A percentile compares a stretch with the other conserved stretches of the same genome.
These are phyloP conservation scores for Nicotiana knightiana DNA, from an alignment of 257 asterid genomes.

Conservation along the genomic window DNA sequence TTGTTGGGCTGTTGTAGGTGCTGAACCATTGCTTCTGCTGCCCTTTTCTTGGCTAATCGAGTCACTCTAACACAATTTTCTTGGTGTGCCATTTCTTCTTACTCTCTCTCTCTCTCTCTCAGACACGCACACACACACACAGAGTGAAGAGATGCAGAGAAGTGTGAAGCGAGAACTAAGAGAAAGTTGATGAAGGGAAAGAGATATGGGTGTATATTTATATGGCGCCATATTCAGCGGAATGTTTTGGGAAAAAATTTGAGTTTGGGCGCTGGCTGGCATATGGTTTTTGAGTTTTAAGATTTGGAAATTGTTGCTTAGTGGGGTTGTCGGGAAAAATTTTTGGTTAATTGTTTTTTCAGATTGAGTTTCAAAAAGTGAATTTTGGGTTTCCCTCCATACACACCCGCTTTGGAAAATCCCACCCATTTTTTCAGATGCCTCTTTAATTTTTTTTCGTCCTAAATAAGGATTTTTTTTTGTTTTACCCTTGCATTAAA, in stretches of 20 bases:
- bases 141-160: not conserved
- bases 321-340: not conserved
- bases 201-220: not conserved
- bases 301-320: not conserved
- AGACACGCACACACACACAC: not conserved
- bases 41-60: slow-evolving; percentile 23
- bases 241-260: not conserved
- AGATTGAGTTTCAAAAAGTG: not conserved
- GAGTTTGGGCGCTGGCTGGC: not conserved
- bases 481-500: too few relatives aligned
- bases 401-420: not conserved
- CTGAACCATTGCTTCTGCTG: slow-evolving; percentile 17
- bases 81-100: slow-evolving; percentile 12
- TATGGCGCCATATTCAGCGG: not conserved
- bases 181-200: not conserved
- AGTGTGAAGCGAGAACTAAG: not conserved
- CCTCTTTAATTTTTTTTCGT: too few relatives aligned
- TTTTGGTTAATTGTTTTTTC: not conserved
- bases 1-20: not conserved
- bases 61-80: slow-evolving; percentile 12
- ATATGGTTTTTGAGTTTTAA: not conserved
- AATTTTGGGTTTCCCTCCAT: not conserved
- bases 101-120: not conserved
- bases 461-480: not conserved
- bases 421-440: not conserved